Conservation (phyloP, 805 yeast genomes). For the Cyberlindnera mycetangii region DNA sequence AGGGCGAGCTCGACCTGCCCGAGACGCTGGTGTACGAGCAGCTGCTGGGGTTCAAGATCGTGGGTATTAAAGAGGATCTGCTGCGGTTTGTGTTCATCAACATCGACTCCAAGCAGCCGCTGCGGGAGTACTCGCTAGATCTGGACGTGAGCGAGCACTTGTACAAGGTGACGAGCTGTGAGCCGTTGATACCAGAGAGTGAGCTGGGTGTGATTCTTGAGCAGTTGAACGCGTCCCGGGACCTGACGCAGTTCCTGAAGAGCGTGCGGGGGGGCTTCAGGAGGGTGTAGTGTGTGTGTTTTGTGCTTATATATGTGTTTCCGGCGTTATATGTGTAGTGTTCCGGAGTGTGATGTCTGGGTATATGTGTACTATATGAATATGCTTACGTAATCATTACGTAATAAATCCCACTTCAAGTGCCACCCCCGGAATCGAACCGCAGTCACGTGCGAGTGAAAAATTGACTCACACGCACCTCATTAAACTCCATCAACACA, state of each 20-base stretch:
- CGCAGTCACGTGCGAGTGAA: no score
- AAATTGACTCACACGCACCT: no score
- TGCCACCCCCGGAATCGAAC: no score
- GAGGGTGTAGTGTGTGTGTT: constrained; percentile 4
- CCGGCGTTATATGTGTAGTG: background rate
- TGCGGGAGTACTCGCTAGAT: constrained; percentile 40
- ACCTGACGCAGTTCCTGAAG: constrained; percentile 25
- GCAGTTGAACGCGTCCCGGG: constrained; percentile 19
- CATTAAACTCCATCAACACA: no score
- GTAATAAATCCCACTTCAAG: no score
- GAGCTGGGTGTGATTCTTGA: constrained; percentile 17
- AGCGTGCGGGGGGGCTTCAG: constrained; percentile 22
- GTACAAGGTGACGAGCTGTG: constrained; percentile 36
- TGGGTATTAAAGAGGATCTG: constrained; percentile 44
- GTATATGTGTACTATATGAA: no score
- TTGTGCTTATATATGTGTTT: background rate
- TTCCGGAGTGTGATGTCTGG: background rate
- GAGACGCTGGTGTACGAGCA: constrained; percentile 52
- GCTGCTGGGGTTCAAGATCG: constrained; percentile 52
- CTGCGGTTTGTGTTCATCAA: constrained; percentile 48
- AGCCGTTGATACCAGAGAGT: constrained; percentile 36
- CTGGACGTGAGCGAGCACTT: constrained; percentile 43
- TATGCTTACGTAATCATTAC: no score
- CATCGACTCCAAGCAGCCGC: constrained; percentile 42
- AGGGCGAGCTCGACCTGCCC: constrained; percentile 45